Percentiles rank a stretch among this genome's conserved stretches.
These are phyloP conservation scores for Crithidia bombi DNA, from an alignment of 208 protist species.

Conservation along the genomic window DNA sequence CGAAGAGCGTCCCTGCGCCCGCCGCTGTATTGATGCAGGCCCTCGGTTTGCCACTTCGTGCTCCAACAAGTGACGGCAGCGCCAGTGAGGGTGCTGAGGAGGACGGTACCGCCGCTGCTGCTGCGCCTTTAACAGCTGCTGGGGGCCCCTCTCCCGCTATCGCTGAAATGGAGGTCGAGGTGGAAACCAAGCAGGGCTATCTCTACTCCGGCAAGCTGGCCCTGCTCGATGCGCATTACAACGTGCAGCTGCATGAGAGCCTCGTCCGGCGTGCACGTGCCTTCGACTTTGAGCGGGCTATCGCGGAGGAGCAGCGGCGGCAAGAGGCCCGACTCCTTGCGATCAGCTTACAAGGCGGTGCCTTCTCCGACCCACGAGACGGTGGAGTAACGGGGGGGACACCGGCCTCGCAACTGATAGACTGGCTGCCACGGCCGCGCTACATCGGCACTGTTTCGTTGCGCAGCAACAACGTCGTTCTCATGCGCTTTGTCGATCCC, in stretches of 20 bases:
- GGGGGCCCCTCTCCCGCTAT: neutral
- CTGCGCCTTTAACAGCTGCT: neutral
- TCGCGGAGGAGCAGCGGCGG: conserved; percentile 23
- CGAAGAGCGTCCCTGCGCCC: conserved; percentile 30
- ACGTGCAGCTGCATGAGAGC: conserved; percentile 68
- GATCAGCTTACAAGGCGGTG: conserved; percentile 21
- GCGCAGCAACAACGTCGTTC: conserved; percentile 76
- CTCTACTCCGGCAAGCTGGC: conserved; percentile 72
- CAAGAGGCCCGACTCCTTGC: conserved; percentile 26
- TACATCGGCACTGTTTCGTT: conserved; percentile 75
- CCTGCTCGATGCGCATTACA: conserved; percentile 76
- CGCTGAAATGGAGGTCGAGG: conserved; percentile 56
- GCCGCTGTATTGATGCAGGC: conserved; percentile 34
- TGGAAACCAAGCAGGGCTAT: conserved; percentile 88
- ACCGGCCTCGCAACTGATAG: conserved; percentile 18
- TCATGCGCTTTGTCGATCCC: conserved; percentile 63
- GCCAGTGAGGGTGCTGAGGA: neutral
- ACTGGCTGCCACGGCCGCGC: conserved; percentile 48
- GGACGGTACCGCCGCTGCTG: neutral
- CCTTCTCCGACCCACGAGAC: neutral
- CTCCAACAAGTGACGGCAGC: neutral
- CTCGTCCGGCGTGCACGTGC: conserved; percentile 57
- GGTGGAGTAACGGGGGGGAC: conserved; percentile 2
- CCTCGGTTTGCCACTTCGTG: conserved; percentile 5
- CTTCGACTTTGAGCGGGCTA: conserved; percentile 70